Percentiles rank a stretch among this genome's conserved stretches.
Conservation (phyloP, 176 grass and related monocot species). For the Saccharum spontaneum region DNA sequence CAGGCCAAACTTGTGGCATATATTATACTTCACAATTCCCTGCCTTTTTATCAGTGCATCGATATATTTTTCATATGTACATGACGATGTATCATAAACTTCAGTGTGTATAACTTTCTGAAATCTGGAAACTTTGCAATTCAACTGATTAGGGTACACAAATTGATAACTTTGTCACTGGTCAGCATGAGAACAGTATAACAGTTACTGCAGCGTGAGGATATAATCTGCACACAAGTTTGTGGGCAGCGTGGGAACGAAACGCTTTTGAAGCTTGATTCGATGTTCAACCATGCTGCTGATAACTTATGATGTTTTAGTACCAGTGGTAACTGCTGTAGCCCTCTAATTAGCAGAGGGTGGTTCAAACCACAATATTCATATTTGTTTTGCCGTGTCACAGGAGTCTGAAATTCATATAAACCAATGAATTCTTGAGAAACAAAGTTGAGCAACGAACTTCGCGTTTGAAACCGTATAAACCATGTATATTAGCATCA, state of each 20-base stretch:
- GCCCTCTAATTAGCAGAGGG: not conserved
- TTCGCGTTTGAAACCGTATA: not conserved
- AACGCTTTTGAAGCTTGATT: not conserved
- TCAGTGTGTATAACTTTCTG: not conserved
- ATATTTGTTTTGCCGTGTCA: not conserved
- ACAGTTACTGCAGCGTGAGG: not conserved
- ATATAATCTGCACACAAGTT: not conserved
- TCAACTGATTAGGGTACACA: slow-evolving; percentile 7
- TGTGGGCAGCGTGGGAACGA: not conserved
- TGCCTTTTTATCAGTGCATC: not conserved
- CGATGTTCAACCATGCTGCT: not conserved
- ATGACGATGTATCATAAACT: not conserved
- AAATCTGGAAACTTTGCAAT: not conserved
- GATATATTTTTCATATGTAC: slow-evolving; percentile 17
- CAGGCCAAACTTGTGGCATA: not conserved
- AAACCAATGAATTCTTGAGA: not conserved
- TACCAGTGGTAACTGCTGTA: not conserved
- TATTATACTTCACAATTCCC: not conserved
- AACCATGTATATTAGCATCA: not conserved
- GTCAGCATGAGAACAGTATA: not conserved
- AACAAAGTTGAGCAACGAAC: not conserved
- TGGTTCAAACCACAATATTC: not conserved
- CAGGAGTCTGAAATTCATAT: not conserved
- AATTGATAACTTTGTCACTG: slow-evolving; percentile 1
- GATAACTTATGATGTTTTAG: slow-evolving; percentile 13